Conservation (phyloP, 225 moss, liverwort and hornwort species). For the Antitrichia curtipendula region DNA sequence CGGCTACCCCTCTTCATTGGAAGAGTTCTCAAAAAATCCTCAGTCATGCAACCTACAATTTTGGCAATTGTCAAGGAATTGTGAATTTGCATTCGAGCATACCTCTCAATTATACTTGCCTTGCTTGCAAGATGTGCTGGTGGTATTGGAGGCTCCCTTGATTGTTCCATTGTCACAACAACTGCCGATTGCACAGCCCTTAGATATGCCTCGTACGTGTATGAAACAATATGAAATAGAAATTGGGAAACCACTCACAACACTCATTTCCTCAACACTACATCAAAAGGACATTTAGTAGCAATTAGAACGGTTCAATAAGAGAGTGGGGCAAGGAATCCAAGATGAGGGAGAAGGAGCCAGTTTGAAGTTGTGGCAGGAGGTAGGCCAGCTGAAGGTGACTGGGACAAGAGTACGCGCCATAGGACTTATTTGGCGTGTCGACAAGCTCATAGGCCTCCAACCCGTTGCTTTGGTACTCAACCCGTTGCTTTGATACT, state of each 20-base stretch:
- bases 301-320: rapidly evolving
- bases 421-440: too few species aligned
- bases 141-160: rapidly evolving
- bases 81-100: rapidly evolving
- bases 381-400: neutral
- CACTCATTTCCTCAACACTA: neutral
- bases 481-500: too few species aligned
- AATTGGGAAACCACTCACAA: rapidly evolving
- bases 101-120: neutral
- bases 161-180: rapidly evolving
- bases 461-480: neutral
- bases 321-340: neutral
- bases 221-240: neutral
- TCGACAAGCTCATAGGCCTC: neutral
- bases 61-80: rapidly evolving
- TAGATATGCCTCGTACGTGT: rapidly evolving
- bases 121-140: rapidly evolving
- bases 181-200: neutral
- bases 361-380: rapidly evolving
- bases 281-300: neutral
- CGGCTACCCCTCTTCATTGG: neutral
- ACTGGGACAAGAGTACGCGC: neutral
- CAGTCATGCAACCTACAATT: neutral
- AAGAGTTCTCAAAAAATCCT: neutral
- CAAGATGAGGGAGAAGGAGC: rapidly evolving